phyloP scores from a whole-genome alignment of 345 rosid species.

The Raphanus sativus region DNA sequence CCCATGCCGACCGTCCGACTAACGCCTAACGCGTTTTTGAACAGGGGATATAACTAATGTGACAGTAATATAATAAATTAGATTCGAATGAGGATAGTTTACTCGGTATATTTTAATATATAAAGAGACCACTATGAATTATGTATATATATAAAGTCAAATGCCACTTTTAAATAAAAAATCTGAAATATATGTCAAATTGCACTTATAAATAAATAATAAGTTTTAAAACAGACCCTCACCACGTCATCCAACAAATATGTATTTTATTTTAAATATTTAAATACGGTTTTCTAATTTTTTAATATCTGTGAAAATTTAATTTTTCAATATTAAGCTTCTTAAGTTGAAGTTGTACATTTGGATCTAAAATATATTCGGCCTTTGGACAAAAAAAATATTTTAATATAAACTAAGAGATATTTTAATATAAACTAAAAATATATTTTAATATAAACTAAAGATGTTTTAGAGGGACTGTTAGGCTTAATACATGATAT shows the following conservation, averaged over 20 bases:
- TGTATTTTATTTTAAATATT: too few species aligned
- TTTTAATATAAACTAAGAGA: too few species aligned
- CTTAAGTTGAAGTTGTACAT: not conserved
- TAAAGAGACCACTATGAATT: not conserved
- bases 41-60: not conserved
- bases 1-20: too few species aligned
- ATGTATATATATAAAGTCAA: not conserved
- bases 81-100: not conserved
- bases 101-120: not conserved
- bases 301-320: too few species aligned
- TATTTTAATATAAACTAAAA: too few species aligned
- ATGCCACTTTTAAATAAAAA: not conserved
- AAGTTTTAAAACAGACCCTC: not conserved
- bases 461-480: too few species aligned
- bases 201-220: not conserved
- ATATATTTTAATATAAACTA: too few species aligned
- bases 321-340: not conserved
- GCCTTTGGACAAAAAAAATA: not conserved
- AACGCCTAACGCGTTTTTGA: too few species aligned
- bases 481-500: too few species aligned
- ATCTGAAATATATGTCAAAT: too few species aligned
- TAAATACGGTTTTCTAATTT: not conserved
- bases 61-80: not conserved
- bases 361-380: not conserved
- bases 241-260: not conserved